Evolutionary conservation across 1,284 basidiomycete genomes (phyloP), one percentile per base, ranked within the genome.

Genomic region (Ustilago nuda): DNA sequence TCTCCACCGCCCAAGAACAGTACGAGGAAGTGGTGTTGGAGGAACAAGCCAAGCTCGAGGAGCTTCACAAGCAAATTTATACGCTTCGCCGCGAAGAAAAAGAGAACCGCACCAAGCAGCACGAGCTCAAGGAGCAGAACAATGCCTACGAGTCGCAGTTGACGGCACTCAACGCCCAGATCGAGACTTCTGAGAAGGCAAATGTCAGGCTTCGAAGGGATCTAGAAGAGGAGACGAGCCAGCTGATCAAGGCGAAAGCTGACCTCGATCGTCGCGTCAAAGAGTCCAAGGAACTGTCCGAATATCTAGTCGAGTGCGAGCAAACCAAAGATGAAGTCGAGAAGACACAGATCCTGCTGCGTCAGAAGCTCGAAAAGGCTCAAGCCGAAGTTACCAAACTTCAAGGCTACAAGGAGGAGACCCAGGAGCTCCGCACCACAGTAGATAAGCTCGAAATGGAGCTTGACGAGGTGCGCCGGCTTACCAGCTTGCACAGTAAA

Each of bases 381-480:
- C 61, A 36, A 37, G 65, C 62, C 35, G 69, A 72, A 30, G 59
- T 59, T 5, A 19, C 50, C 52, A 72, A 58, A 54, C 50, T 76
- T 39, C 62, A 68, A n/a, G 57, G 60, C 2, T 72, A 72, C 69
- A 72, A 69, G 54, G 66, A 72, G 37, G 66, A 72, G 56, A 43
- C 59, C 2, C 60, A 68, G 27, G 69, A 66, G 60, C 69, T 68
- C 7, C 57, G 61, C 8, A 61, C 37, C 12, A 69, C 66, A 2
- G 69, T 72, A 8, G 69, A 76, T 54, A 72, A 69, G 46, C 74
- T 76, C 50, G 69, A 76, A 35, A 68, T 69, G 74, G 69, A 76
- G 57, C 62, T 68, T 11, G 69, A 72, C 51, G 74, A 76, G 51
- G 27, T 76, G 50, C 64, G 68, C 15, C 64, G 73, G 15, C 57